phyloP scores from a whole-genome alignment of 257 asterid genomes.

The Scutellaria barbata region DNA sequence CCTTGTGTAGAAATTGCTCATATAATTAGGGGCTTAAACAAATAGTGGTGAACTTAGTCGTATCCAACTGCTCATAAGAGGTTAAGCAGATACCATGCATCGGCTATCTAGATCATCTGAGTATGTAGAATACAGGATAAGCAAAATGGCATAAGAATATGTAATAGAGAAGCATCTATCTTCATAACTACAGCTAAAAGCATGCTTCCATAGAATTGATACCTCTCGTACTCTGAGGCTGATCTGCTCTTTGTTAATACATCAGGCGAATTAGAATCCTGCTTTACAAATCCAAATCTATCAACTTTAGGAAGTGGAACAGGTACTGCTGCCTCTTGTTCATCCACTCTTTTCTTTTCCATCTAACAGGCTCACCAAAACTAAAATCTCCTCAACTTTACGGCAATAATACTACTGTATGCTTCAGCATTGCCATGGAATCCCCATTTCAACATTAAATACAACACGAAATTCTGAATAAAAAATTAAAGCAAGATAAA shows the following conservation, averaged over 20 bases:
- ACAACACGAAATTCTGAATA: constrained; percentile 23
- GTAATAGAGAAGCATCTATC: not conserved
- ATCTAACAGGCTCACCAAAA: constrained; percentile 42
- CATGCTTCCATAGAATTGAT: constrained; percentile 25
- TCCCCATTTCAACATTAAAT: constrained; percentile 37
- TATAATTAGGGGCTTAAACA: constrained; percentile 5
- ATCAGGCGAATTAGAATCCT: constrained; percentile 61
- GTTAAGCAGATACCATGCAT: constrained; percentile 17
- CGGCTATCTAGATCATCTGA: not conserved
- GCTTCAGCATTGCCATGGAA: constrained; percentile 36
- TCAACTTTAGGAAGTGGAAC: constrained; percentile 61
- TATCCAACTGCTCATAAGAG: not conserved
- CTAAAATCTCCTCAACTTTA: constrained; percentile 32
- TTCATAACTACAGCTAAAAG: constrained; percentile 19
- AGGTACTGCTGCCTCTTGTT: constrained; percentile 58
- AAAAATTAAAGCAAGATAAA: constrained; percentile 24
- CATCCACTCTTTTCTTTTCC: constrained; percentile 82
- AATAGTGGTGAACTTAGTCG: not conserved
- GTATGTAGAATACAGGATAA: not conserved
- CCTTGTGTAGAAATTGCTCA: not conserved
- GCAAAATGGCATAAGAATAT: not conserved
- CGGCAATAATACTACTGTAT: constrained; percentile 21
- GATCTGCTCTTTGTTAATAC: constrained; percentile 67
- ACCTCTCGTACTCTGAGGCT: constrained; percentile 78
- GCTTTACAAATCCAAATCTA: constrained; percentile 77